Conservation (phyloP, 352 stramenopile genomes). For the Phytophthora crassamura region DNA sequence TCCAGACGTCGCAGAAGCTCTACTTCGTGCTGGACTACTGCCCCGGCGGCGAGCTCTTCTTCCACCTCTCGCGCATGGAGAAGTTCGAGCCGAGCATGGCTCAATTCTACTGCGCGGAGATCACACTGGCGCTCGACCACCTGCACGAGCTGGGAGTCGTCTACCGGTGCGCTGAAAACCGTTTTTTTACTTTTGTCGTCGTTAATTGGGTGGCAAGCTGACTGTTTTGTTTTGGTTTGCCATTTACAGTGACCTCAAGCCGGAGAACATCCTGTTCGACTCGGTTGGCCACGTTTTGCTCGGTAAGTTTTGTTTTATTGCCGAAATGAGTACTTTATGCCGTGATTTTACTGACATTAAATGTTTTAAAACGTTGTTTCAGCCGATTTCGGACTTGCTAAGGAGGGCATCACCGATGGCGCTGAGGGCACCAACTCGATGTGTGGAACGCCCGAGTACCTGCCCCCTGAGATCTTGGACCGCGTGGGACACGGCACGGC, state of each 20-base stretch:
- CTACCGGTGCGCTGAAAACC: conserved; percentile 82
- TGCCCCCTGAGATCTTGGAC: conserved; percentile 93
- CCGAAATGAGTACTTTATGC: no score
- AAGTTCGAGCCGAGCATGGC: conserved; percentile 90
- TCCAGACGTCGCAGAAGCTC: conserved; percentile 92
- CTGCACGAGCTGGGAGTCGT: conserved; percentile 90
- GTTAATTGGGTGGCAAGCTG: conserved; percentile 1
- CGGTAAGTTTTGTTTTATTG: conserved; percentile 40
- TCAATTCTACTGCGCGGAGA: conserved; percentile 93
- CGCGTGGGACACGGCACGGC: conserved; percentile 90
- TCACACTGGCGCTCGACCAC: conserved; percentile 88
- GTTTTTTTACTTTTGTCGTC: not conserved
- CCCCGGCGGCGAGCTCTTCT: conserved; percentile 91
- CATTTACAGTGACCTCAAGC: conserved; percentile 73
- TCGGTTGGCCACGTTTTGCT: conserved; percentile 75
- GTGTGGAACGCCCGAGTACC: conserved; percentile 93
- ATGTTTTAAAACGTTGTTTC: conserved; percentile 13
- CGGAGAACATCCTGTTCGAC: conserved; percentile 90
- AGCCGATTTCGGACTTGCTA: conserved; percentile 90
- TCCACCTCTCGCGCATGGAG: conserved; percentile 90
- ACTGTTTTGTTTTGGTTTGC: conserved; percentile 10
- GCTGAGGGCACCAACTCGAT: conserved; percentile 89
- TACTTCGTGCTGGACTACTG: conserved; percentile 95
- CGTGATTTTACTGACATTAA: no score
- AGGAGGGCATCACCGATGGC: conserved; percentile 86